Evolutionary conservation across 495 filamentous ascomycete species (phyloP).

Genomic region (Acidomyces sp.): DNA sequence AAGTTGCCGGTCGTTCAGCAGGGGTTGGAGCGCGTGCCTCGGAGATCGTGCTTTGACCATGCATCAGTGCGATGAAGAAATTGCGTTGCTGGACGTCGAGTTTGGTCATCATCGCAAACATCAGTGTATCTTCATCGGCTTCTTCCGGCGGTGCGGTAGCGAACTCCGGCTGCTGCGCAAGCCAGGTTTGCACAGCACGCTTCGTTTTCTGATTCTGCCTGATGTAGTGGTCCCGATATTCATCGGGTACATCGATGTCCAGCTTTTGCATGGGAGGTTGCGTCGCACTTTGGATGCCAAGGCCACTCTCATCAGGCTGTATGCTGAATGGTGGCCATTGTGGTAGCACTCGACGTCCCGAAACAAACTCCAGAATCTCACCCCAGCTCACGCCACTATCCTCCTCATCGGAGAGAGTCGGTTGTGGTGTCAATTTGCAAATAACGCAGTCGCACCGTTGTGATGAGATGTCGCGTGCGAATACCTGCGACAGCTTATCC

Average conservation of each 20-base stretch:
- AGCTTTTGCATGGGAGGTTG: slow-evolving; percentile 63
- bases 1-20: slow-evolving; percentile 37
- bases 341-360: slow-evolving; percentile 72
- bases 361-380: slow-evolving; percentile 85
- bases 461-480: slow-evolving; percentile 75
- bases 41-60: slow-evolving; percentile 47
- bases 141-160: slow-evolving; percentile 64
- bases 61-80: slow-evolving; percentile 63
- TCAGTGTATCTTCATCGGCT: slow-evolving; percentile 82
- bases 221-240: slow-evolving; percentile 78
- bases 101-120: slow-evolving; percentile 84
- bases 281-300: slow-evolving; percentile 39
- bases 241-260: slow-evolving; percentile 81
- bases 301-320: slow-evolving; percentile 35
- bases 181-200: slow-evolving; percentile 72
- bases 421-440: slow-evolving; percentile 40
- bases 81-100: slow-evolving; percentile 61
- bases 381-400: slow-evolving; percentile 79
- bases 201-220: slow-evolving; percentile 79
- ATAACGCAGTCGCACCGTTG: slow-evolving; percentile 69
- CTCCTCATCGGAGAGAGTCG: slow-evolving; percentile 32
- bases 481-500: slow-evolving; percentile 88
- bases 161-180: slow-evolving; percentile 57
- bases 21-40: slow-evolving; percentile 43
- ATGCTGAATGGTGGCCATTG: slow-evolving; percentile 78